phyloP scores from a whole-genome alignment of 2,329 filamentous ascomycete genomes.

The Akanthomyces dipterigenus region DNA sequence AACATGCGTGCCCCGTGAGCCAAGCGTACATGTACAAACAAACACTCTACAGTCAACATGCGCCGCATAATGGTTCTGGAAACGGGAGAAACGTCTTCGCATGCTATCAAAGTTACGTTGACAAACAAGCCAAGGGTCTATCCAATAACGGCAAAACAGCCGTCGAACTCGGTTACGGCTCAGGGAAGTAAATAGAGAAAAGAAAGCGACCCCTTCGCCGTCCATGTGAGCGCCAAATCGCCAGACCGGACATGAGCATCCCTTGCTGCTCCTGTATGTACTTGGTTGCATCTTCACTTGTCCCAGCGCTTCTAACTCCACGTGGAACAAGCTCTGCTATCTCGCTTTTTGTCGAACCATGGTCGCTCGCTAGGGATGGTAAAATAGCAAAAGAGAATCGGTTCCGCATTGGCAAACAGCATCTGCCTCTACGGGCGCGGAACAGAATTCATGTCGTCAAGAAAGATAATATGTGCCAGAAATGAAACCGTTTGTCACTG shows the following conservation, averaged over 20 bases:
- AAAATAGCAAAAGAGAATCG: not conserved
- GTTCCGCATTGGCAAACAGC: not conserved
- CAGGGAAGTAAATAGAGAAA: not conserved
- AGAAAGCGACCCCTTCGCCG: not conserved
- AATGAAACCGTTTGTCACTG: not conserved
- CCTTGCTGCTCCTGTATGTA: constrained; percentile 1
- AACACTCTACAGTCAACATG: not conserved
- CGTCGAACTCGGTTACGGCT: not conserved
- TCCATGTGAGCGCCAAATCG: not conserved
- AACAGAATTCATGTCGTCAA: not conserved
- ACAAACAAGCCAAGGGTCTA: not conserved
- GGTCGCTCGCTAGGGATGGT: not conserved
- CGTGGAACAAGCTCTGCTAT: not conserved
- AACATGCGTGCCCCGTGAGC: not conserved
- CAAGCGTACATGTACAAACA: not conserved
- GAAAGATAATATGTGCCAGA: not conserved
- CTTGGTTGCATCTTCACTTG: not conserved
- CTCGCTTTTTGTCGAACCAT: not conserved
- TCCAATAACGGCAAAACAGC: not conserved
- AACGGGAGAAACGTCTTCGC: not conserved
- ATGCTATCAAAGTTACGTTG: not conserved
- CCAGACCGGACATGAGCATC: not conserved
- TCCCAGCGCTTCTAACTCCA: not conserved
- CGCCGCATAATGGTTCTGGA: too few species aligned
- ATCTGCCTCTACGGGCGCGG: constrained; percentile 2